Evolutionary conservation across 202 grass and related monocot species (phyloP).

Genomic region (Eragrostis tef): DNA sequence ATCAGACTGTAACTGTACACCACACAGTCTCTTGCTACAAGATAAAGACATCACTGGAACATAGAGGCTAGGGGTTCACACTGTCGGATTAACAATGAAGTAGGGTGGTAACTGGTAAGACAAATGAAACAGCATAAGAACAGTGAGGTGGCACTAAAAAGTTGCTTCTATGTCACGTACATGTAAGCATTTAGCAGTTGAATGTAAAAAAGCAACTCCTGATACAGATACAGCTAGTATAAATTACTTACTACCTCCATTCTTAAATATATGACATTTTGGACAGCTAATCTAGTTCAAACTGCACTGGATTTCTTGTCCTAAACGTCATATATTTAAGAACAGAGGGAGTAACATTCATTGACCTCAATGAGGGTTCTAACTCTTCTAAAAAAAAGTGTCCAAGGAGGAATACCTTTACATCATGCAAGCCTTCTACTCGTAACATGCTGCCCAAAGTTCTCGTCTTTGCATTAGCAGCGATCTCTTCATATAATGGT

Average conservation of each 20-base stretch:
- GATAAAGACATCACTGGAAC: not conserved
- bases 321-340: no score
- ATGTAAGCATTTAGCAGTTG: not conserved
- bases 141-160: slow-evolving; percentile 4
- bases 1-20: not conserved
- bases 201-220: slow-evolving; percentile 5
- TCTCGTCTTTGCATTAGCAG: slow-evolving; percentile 55
- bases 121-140: slow-evolving; percentile 27
- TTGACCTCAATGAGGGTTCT: slow-evolving; percentile 11
- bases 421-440: slow-evolving; percentile 35
- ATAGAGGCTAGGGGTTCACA: not conserved
- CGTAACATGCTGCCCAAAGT: slow-evolving; percentile 63
- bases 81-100: not conserved
- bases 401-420: slow-evolving; percentile 58
- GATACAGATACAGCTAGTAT: not conserved
- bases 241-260: slow-evolving; percentile 6
- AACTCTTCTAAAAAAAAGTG: slow-evolving; percentile 26
- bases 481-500: slow-evolving; percentile 51
- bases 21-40: slow-evolving; percentile 3
- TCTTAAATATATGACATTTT: no score
- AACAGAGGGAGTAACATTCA: not conserved
- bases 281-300: no score
- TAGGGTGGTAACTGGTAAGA: slow-evolving; percentile 11
- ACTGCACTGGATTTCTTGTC: no score
- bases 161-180: slow-evolving; percentile 7